Conservation (phyloP, 768 basidiomycete genomes). For the Kwoniella dendrophila region DNA sequence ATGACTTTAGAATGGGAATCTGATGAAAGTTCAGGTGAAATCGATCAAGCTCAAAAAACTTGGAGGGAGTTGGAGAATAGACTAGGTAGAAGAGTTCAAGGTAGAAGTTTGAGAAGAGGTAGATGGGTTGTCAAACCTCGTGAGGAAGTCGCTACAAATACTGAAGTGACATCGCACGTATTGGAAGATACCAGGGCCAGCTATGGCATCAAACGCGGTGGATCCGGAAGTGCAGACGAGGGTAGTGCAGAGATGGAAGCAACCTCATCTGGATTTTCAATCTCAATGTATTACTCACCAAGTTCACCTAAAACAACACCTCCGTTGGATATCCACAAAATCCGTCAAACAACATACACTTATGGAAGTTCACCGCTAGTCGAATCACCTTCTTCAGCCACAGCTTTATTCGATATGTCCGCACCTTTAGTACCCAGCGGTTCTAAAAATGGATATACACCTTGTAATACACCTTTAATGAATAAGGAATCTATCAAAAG, state of each 20-base stretch:
- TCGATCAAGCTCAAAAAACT: constrained; percentile 21
- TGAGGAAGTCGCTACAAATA: too few relatives aligned
- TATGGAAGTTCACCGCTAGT: constrained; percentile 1
- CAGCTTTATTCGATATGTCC: constrained; percentile 38
- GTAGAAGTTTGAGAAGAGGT: constrained; percentile 15
- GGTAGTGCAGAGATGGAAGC: not conserved
- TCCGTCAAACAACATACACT: not conserved
- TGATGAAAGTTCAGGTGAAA: constrained; percentile 4
- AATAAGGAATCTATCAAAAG: constrained; percentile 23
- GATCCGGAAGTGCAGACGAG: not conserved
- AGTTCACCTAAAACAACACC: not conserved
- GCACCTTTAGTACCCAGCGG: constrained; percentile 30
- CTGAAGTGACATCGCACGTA: not conserved
- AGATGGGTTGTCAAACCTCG: constrained; percentile 23
- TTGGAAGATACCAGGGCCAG: not conserved
- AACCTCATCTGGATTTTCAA: constrained; percentile 19
- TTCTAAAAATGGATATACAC: constrained; percentile 22
- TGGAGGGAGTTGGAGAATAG: constrained; percentile 21
- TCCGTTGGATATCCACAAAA: not conserved
- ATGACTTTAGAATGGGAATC: constrained; percentile 31
- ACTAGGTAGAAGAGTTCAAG: constrained; percentile 17
- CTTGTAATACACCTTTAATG: constrained; percentile 32
- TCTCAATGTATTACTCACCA: constrained; percentile 13
- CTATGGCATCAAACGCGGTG: not conserved
- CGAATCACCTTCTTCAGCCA: constrained; percentile 1